These are phyloP conservation scores for Yamadazyma sp. DNA, from an alignment of 1,139 yeast species.

Conservation along the genomic window DNA sequence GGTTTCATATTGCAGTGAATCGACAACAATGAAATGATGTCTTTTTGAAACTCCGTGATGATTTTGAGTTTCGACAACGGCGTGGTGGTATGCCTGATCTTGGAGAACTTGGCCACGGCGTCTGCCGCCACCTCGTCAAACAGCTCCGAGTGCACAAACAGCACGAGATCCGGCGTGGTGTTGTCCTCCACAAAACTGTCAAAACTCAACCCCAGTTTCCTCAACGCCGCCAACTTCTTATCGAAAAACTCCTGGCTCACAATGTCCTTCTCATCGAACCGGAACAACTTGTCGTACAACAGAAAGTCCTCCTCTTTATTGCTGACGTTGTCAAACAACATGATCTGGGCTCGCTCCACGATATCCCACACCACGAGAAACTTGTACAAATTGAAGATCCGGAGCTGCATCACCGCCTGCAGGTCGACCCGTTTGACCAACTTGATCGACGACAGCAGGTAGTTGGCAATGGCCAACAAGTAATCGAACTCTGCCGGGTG, in stretches of 20 bases:
- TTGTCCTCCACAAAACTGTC: slow-evolving; percentile 29
- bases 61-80: slow-evolving; percentile 33
- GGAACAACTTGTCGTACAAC: slow-evolving; percentile 40
- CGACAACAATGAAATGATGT: slow-evolving; percentile 25
- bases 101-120: slow-evolving; percentile 13
- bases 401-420: slow-evolving; percentile 37
- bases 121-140: slow-evolving; percentile 11
- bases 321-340: slow-evolving; percentile 27
- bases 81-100: slow-evolving; percentile 22
- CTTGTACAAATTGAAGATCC: slow-evolving; percentile 44
- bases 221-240: slow-evolving; percentile 32
- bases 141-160: slow-evolving; percentile 16
- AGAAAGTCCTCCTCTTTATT: slow-evolving; percentile 29
- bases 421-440: slow-evolving; percentile 38
- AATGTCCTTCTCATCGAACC: slow-evolving; percentile 41
- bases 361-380: slow-evolving; percentile 32
- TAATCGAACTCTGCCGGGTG: slow-evolving; percentile 40
- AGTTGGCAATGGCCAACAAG: slow-evolving; percentile 45
- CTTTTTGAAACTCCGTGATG: slow-evolving; percentile 35
- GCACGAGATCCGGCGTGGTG: slow-evolving; percentile 19
- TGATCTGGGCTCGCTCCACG: slow-evolving; percentile 36
- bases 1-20: slow-evolving; percentile 17
- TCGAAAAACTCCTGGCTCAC: slow-evolving; percentile 37
- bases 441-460: slow-evolving; percentile 39
- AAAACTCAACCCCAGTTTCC: slow-evolving; percentile 27